Conservation (phyloP, 768 basidiomycete genomes). For the Lyophyllum decastes region DNA sequence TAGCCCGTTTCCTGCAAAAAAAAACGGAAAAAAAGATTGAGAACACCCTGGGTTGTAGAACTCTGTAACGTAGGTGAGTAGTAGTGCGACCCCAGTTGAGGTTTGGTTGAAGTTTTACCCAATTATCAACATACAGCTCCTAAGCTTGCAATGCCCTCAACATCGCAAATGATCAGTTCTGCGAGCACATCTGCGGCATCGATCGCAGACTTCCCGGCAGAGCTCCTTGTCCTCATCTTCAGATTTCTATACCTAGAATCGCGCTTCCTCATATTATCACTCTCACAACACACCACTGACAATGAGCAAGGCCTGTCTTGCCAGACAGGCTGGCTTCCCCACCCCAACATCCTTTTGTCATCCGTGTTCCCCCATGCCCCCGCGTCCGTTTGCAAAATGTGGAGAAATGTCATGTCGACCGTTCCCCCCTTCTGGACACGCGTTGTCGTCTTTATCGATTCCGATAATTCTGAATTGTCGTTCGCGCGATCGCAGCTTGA, state of each 20-base stretch:
- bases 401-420: neutral
- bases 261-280: neutral
- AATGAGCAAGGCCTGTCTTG: neutral
- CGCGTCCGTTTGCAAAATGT: neutral
- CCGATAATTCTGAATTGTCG: neutral
- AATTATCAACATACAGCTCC: too few species aligned
- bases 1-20: too few species aligned
- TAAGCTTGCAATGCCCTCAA: too few species aligned
- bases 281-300: neutral
- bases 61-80: too few species aligned
- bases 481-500: neutral
- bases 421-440: neutral
- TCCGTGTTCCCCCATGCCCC: neutral
- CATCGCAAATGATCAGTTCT: too few species aligned
- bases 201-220: neutral
- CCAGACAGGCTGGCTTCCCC: neutral
- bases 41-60: too few species aligned
- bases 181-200: too few species aligned
- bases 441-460: neutral
- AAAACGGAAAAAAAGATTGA: too few species aligned
- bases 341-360: neutral
- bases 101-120: too few species aligned
- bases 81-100: too few species aligned
- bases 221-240: slow-evolving; percentile 5
- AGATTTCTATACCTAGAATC: neutral